phyloP scores from a whole-genome alignment of 2,329 filamentous ascomycete genomes.

The Pseudogymnoascus sp. region DNA sequence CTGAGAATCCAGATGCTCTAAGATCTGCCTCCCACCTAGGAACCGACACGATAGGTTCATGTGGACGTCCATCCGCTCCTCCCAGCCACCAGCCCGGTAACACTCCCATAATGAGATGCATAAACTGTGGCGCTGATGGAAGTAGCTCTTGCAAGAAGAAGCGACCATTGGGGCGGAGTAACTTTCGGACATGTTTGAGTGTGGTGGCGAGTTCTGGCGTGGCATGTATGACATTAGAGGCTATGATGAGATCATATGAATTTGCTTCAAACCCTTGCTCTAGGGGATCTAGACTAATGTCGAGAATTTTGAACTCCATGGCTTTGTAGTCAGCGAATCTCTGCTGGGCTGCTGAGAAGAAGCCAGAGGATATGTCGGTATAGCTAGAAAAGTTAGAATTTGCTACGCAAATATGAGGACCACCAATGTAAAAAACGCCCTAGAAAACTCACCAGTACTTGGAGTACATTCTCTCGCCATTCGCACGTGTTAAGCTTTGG shows the following conservation, averaged over 20 bases:
- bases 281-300: constrained; percentile 27
- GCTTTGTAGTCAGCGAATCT: constrained; percentile 24
- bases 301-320: constrained; percentile 27
- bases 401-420: background rate
- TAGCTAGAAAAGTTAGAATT: constrained; percentile 11
- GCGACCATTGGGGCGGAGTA: constrained; percentile 16
- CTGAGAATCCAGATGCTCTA: constrained; percentile 25
- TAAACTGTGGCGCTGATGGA: background rate
- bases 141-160: constrained; percentile 11
- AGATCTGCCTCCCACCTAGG: constrained; percentile 25
- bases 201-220: constrained; percentile 17
- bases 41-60: constrained; percentile 21
- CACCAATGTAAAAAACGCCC: background rate
- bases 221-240: constrained; percentile 21
- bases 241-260: constrained; percentile 24
- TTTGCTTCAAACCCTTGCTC: constrained; percentile 28
- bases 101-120: constrained; percentile 16
- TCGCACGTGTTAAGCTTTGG: constrained; percentile 1
- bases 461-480: constrained; percentile 9
- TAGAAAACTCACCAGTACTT: constrained; percentile 9
- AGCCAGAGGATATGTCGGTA: constrained; percentile 21
- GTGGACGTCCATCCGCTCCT: constrained; percentile 19
- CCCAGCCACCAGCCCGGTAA: constrained; percentile 28
- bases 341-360: constrained; percentile 28
- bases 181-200: constrained; percentile 15